Evolutionary conservation across 2,329 filamentous ascomycete species (phyloP).

Genomic region (Aspergillus spinulosporus): DNA sequence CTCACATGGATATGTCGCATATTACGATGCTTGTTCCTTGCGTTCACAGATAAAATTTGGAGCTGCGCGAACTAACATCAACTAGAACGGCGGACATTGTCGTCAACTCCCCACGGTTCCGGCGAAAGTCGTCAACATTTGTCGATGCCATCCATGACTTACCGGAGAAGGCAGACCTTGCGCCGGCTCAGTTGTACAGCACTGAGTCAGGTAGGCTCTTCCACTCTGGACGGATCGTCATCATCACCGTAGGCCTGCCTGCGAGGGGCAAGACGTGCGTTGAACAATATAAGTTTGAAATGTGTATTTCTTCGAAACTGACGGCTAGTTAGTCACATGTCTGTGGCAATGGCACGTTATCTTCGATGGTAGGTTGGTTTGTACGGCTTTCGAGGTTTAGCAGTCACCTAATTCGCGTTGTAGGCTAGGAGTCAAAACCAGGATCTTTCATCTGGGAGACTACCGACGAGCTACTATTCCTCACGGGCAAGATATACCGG

Average conservation of each 20-base stretch:
- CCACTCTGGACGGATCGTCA: constrained; percentile 94
- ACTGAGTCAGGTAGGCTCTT: constrained; percentile 97
- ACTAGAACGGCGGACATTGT: constrained; percentile 84
- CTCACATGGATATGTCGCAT: neutral
- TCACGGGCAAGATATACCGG: constrained; percentile 77
- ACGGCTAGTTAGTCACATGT: constrained; percentile 69
- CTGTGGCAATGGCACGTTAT: constrained; percentile 91
- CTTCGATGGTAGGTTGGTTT: constrained; percentile 69
- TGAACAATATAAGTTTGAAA: constrained; percentile 5
- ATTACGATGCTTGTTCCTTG: neutral
- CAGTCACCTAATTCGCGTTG: constrained; percentile 16
- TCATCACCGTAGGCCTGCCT: constrained; percentile 92
- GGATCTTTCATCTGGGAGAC: constrained; percentile 95
- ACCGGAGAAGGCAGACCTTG: constrained; percentile 77
- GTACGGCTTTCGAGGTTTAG: neutral
- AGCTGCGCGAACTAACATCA: constrained; percentile 26
- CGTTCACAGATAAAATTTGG: neutral
- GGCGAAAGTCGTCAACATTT: constrained; percentile 90
- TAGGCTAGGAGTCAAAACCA: constrained; percentile 94
- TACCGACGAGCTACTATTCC: constrained; percentile 91
- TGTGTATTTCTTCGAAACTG: neutral
- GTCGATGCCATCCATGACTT: constrained; percentile 97
- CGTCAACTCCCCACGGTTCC: constrained; percentile 84
- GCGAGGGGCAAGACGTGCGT: constrained; percentile 90
- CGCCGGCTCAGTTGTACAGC: constrained; percentile 94